Percentiles rank a stretch among this genome's conserved stretches.
Evolutionary conservation across 768 basidiomycete species (phyloP).

Genomic region (Dendrothele bispora): DNA sequence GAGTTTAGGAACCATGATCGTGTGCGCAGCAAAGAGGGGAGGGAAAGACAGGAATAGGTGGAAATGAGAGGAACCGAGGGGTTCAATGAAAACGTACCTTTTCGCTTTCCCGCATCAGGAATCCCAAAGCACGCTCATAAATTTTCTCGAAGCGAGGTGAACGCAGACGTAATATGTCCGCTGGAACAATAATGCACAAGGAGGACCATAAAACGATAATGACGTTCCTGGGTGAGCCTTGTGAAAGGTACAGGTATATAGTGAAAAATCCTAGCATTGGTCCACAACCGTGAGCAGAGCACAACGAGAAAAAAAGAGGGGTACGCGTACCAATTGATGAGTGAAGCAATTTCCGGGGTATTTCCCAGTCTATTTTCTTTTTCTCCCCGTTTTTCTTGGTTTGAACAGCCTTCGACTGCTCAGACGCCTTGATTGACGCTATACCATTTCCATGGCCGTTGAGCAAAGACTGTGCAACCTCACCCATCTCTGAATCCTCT

Average conservation of each 20-base stretch:
- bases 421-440: neutral
- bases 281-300: constrained; percentile 7
- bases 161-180: constrained; percentile 73
- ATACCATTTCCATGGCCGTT: neutral
- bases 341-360: constrained; percentile 85
- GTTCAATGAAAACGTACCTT: constrained; percentile 42
- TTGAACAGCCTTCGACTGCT: no score
- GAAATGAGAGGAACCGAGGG: no score
- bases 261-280: constrained; percentile 57
- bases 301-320: constrained; percentile 5
- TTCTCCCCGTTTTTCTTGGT: constrained; percentile 6
- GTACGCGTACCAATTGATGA: constrained; percentile 75
- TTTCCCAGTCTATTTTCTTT: constrained; percentile 77
- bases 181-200: constrained; percentile 66
- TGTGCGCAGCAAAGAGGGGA: neutral
- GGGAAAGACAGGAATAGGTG: neutral
- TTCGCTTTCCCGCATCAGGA: constrained; percentile 90
- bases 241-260: constrained; percentile 53
- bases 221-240: constrained; percentile 50
- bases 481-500: neutral
- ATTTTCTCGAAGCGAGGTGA: constrained; percentile 61
- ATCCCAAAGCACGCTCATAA: constrained; percentile 73
- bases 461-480: neutral
- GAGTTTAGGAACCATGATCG: no score
- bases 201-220: constrained; percentile 63